Conservation (phyloP, 148 eudicot species). For the Chenopodium formosanum region DNA sequence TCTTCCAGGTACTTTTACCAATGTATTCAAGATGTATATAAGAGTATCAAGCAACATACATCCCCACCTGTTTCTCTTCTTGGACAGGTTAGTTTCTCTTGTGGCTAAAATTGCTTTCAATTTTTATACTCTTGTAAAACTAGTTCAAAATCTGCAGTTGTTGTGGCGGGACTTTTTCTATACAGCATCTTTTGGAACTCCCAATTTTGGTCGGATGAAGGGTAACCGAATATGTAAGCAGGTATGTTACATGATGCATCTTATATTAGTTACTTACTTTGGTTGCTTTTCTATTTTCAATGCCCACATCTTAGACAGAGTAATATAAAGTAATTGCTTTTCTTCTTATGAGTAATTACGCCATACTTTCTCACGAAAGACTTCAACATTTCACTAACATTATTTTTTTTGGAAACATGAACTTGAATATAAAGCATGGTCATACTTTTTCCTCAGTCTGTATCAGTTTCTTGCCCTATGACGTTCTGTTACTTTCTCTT, state of each 20-base stretch:
- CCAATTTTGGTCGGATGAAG: constrained; percentile 74
- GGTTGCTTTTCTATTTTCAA: not conserved
- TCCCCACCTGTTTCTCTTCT: constrained; percentile 94
- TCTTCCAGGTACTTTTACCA: constrained; percentile 89
- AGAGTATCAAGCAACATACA: constrained; percentile 54
- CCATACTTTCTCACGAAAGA: not conserved
- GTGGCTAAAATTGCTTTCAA: not conserved
- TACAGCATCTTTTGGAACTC: constrained; percentile 79
- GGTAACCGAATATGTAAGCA: constrained; percentile 83
- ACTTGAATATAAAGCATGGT: not conserved
- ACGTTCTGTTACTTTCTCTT: not conserved
- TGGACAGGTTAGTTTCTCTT: constrained; percentile 60
- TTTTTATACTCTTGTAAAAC: not conserved
- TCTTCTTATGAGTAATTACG: not conserved
- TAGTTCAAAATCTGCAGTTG: constrained; percentile 44
- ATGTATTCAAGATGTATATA: constrained; percentile 60
- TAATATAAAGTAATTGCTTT: not conserved
- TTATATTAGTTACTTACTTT: not conserved
- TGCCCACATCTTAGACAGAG: not conserved
- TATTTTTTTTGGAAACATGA: not conserved
- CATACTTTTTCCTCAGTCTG: not conserved
- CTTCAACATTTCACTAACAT: not conserved
- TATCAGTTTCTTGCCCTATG: not conserved
- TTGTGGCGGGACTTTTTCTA: constrained; percentile 95
- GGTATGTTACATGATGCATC: constrained; percentile 36